These are phyloP conservation scores for Pholiota microspora DNA, from an alignment of 768 basidiomycete species.

Conservation along the genomic window DNA sequence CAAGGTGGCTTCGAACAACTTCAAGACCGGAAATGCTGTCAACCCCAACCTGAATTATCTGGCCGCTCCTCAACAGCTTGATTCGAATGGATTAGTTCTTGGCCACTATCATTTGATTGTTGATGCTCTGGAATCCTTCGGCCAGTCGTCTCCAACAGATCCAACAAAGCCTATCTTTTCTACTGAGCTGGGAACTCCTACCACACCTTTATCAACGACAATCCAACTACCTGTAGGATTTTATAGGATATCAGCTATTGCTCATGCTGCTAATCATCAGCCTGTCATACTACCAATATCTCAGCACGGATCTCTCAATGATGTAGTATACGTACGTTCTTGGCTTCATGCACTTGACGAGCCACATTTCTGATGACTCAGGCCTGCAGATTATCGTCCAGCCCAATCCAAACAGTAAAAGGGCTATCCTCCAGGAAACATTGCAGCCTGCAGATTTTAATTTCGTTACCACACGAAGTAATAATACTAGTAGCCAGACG, in stretches of 20 bases:
- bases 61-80: slow-evolving; percentile 42
- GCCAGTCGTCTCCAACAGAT: neutral
- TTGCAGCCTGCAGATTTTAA: neutral
- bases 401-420: neutral
- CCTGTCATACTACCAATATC: neutral
- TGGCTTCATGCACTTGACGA: neutral
- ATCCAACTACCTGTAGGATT: neutral
- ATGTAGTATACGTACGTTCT: neutral
- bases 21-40: slow-evolving; percentile 42
- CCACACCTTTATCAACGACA: neutral
- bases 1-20: slow-evolving; percentile 30
- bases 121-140: neutral
- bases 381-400: neutral
- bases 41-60: slow-evolving; percentile 40
- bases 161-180: neutral
- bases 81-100: slow-evolving; percentile 38
- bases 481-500: neutral
- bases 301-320: neutral
- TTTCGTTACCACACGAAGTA: neutral
- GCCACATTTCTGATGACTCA: neutral
- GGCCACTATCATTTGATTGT: slow-evolving; percentile 36
- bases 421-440: neutral
- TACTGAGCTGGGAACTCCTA: neutral
- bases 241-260: neutral
- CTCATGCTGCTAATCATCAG: neutral